These are phyloP conservation scores for Calonectria crousiana DNA, from an alignment of 2,329 filamentous ascomycete genomes.

Conservation along the genomic window DNA sequence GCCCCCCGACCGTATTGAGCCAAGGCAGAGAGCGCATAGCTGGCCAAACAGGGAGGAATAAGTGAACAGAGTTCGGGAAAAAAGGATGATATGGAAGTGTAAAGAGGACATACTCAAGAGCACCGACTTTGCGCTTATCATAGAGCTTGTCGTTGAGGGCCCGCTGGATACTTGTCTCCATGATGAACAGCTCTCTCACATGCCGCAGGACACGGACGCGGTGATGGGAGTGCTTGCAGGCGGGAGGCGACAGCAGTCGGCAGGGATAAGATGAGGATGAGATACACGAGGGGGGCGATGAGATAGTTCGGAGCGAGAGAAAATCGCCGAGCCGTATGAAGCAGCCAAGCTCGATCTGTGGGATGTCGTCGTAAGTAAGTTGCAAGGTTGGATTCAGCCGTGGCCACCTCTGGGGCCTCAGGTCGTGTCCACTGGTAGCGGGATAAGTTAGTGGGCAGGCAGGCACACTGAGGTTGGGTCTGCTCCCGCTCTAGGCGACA, in stretches of 20 bases:
- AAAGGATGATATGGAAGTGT: background rate
- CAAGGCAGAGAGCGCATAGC: background rate
- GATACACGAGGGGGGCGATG: background rate
- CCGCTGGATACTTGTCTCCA: conserved; percentile 92
- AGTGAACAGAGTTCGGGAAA: background rate
- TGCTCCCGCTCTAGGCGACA: conserved; percentile 1
- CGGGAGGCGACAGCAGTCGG: background rate
- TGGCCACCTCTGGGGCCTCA: background rate
- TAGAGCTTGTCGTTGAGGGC: conserved; percentile 98
- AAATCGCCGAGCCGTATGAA: background rate
- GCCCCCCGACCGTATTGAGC: background rate
- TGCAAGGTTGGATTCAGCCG: background rate
- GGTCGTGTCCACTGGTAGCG: background rate
- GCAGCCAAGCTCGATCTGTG: background rate
- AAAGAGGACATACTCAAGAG: conserved; percentile 81
- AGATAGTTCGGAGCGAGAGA: background rate
- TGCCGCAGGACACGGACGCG: conserved; percentile 30
- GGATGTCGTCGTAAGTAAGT: conserved; percentile 17
- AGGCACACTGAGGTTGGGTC: conserved; percentile 1
- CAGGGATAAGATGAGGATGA: background rate
- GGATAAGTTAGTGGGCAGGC: conserved; percentile 7
- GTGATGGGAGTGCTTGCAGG: conserved; percentile 16
- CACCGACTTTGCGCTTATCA: conserved; percentile 96
- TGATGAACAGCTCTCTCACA: conserved; percentile 55
- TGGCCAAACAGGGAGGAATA: background rate